These are phyloP conservation scores for Juglanconis oblonga DNA, from an alignment of 2,329 filamentous ascomycete genomes.

Conservation along the genomic window DNA sequence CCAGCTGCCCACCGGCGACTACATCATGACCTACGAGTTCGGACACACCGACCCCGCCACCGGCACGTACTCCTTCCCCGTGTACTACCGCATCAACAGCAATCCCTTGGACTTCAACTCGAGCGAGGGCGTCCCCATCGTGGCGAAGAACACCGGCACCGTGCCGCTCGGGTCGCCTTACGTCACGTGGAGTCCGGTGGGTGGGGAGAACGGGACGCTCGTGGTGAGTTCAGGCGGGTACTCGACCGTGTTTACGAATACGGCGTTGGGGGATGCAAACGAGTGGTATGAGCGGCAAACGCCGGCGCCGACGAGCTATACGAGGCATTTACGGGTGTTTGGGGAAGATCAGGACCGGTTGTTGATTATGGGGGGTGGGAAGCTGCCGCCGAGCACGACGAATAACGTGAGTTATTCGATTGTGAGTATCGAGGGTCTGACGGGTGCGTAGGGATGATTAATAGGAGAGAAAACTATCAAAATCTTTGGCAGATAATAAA, in stretches of 20 bases:
- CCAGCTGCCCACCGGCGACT: conserved; percentile 56
- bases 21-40: conserved; percentile 64
- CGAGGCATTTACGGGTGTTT: conserved; percentile 34
- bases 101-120: conserved; percentile 37
- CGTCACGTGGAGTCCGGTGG: conserved; percentile 40
- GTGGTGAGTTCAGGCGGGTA: conserved; percentile 37
- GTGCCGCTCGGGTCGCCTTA: conserved; percentile 39
- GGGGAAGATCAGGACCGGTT: conserved; percentile 31
- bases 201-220: conserved; percentile 44
- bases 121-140: conserved; percentile 30
- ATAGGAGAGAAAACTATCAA: too few species aligned
- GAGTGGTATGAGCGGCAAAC: conserved; percentile 35
- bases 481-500: too few species aligned
- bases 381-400: conserved; percentile 44
- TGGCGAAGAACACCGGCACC: conserved; percentile 26
- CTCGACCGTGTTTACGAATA: conserved; percentile 41
- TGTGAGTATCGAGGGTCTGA: conserved; percentile 22
- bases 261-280: conserved; percentile 33
- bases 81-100: conserved; percentile 42
- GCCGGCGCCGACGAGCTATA: conserved; percentile 36
- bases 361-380: conserved; percentile 44
- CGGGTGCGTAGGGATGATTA: conserved; percentile 4
- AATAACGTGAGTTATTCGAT: conserved; percentile 41
- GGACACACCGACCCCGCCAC: conserved; percentile 39
- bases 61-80: conserved; percentile 33